A percentile compares a stretch with the other conserved stretches of the same genome.
Evolutionary conservation across 306 rosid genomes (phyloP).

Genomic region (Cucumis melo): DNA sequence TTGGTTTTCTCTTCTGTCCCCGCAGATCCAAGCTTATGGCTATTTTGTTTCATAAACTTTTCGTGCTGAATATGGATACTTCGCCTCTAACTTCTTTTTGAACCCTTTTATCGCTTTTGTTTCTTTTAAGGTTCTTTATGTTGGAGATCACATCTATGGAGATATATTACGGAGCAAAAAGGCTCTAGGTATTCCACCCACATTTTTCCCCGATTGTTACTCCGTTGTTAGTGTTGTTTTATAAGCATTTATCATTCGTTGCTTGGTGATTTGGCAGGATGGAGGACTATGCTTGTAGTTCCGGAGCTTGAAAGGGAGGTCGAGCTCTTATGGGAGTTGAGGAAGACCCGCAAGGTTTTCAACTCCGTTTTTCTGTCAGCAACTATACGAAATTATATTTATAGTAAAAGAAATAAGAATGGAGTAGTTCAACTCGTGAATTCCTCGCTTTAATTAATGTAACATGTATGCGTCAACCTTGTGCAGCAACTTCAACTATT

Average conservation of each 20-base stretch:
- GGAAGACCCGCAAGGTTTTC: conserved; percentile 77
- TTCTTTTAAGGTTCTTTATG: conserved; percentile 72
- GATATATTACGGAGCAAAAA: conserved; percentile 95
- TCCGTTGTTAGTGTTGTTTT: background rate
- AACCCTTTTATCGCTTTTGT: background rate
- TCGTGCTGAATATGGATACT: background rate
- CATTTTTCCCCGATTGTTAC: background rate
- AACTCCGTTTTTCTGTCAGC: background rate
- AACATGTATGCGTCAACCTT: background rate
- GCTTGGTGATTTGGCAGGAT: conserved; percentile 33
- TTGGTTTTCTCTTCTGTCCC: background rate
- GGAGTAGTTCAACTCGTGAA: background rate
- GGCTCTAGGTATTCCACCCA: conserved; percentile 63
- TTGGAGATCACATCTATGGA: conserved; percentile 97
- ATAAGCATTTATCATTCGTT: background rate
- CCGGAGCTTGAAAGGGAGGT: conserved; percentile 96
- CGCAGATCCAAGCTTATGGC: background rate
- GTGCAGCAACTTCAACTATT: conserved; percentile 59
- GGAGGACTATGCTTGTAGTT: conserved; percentile 99
- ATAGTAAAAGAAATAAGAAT: background rate
- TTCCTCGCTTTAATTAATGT: background rate
- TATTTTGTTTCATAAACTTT: background rate
- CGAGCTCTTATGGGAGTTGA: conserved; percentile 64
- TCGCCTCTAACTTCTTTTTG: background rate
- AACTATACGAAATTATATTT: background rate